Percentiles rank a stretch among this genome's conserved stretches.
These are phyloP conservation scores for Penicillium hordei DNA, from an alignment of 2,329 filamentous ascomycete genomes.

Conservation along the genomic window DNA sequence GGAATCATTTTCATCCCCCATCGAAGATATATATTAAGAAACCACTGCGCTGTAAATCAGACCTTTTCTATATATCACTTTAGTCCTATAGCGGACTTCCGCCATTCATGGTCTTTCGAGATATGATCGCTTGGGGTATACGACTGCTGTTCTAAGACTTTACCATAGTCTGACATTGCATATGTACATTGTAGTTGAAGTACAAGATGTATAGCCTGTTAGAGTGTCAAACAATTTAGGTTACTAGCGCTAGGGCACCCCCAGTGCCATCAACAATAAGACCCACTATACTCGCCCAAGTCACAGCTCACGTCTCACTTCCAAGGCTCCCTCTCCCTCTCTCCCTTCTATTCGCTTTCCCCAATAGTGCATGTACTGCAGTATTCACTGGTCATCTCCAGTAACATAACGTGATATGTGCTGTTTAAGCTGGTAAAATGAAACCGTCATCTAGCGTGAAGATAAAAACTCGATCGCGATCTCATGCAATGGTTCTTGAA, in stretches of 20 bases:
- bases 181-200: not conserved
- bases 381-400: not conserved
- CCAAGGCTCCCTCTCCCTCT: not conserved
- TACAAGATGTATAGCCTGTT: not conserved
- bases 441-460: not conserved
- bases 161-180: no score
- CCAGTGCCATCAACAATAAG: no score
- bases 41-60: no score
- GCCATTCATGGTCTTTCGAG: not conserved
- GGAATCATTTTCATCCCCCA: not conserved
- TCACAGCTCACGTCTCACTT: not conserved
- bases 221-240: not conserved
- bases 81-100: not conserved
- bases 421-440: not conserved
- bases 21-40: not conserved
- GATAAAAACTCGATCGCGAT: not conserved
- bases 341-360: not conserved
- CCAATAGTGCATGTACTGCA: not conserved
- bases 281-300: not conserved
- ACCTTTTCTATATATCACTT: no score
- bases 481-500: not conserved
- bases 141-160: not conserved
- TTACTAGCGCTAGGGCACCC: not conserved
- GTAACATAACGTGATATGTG: not conserved
- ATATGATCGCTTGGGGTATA: not conserved